These are phyloP conservation scores for Arachnopeziza araneosa DNA, from an alignment of 2,329 filamentous ascomycete genomes.

Conservation along the genomic window DNA sequence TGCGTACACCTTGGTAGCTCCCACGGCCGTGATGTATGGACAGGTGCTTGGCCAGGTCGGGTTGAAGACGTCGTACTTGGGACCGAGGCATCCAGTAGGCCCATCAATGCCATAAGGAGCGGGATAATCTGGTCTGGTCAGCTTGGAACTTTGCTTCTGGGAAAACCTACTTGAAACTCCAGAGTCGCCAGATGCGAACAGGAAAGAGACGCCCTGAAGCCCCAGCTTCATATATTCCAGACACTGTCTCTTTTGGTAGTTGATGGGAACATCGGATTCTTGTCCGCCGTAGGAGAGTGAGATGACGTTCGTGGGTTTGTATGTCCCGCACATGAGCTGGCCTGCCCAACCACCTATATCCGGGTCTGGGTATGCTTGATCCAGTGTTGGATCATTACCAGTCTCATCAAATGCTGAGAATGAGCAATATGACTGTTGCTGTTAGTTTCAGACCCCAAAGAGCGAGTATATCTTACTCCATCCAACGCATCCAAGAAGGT, in stretches of 20 bases:
- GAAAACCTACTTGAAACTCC: slow-evolving; percentile 32
- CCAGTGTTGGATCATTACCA: slow-evolving; percentile 33
- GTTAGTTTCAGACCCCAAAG: neutral
- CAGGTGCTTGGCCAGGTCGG: slow-evolving; percentile 25
- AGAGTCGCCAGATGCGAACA: slow-evolving; percentile 55
- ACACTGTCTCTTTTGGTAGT: slow-evolving; percentile 51
- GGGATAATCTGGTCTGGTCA: slow-evolving; percentile 29
- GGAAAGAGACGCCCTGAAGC: slow-evolving; percentile 55
- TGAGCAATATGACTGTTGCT: slow-evolving; percentile 36
- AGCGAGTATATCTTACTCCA: slow-evolving; percentile 4
- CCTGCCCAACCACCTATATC: slow-evolving; percentile 37
- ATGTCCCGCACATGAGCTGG: slow-evolving; percentile 11
- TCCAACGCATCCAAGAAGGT: slow-evolving; percentile 28
- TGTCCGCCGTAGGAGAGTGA: slow-evolving; percentile 56
- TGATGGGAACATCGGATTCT: slow-evolving; percentile 55
- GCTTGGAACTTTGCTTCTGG: slow-evolving; percentile 31
- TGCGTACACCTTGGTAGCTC: slow-evolving; percentile 29
- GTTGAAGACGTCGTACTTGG: neutral
- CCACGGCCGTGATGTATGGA: slow-evolving; percentile 38
- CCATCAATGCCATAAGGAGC: slow-evolving; percentile 24
- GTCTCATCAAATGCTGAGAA: slow-evolving; percentile 39
- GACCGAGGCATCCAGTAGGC: neutral
- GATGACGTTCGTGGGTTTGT: slow-evolving; percentile 45
- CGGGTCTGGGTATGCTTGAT: slow-evolving; percentile 39
- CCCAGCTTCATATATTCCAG: slow-evolving; percentile 51